phyloP scores from a whole-genome alignment of 2,329 filamentous ascomycete species.

The Stagonosporopsis chrysanthemi region DNA sequence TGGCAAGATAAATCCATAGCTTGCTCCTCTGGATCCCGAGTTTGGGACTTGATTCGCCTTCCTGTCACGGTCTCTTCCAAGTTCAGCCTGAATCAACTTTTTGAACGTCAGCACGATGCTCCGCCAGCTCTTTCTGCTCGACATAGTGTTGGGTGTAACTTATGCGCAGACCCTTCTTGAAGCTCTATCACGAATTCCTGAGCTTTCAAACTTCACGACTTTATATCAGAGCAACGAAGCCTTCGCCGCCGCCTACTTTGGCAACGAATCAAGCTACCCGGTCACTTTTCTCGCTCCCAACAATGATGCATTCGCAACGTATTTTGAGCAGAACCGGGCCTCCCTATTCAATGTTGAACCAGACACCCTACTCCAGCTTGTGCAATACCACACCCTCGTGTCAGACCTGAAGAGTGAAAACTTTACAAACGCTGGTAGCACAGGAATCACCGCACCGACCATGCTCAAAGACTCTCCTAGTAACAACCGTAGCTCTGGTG shows the following conservation, averaged over 20 bases:
- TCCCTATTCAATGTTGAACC: conserved; percentile 21
- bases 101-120: background rate
- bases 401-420: conserved; percentile 22
- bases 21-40: background rate
- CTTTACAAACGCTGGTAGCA: conserved; percentile 13
- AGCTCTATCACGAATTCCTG: conserved; percentile 23
- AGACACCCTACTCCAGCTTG: conserved; percentile 19
- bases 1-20: background rate
- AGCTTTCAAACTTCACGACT: conserved; percentile 33
- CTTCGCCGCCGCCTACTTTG: conserved; percentile 25
- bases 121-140: conserved; percentile 5
- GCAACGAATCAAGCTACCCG: conserved; percentile 26
- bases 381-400: conserved; percentile 33
- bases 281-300: conserved; percentile 34
- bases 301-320: conserved; percentile 28
- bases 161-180: conserved; percentile 24
- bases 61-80: no score
- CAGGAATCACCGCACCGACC: conserved; percentile 25
- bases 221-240: conserved; percentile 29
- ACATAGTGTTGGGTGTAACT: background rate
- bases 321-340: conserved; percentile 14
- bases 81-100: background rate
- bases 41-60: background rate
- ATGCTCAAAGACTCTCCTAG: conserved; percentile 21
- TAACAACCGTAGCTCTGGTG: conserved; percentile 29